These are phyloP conservation scores for Penicillium psychrosexuale DNA, from an alignment of 2,329 filamentous ascomycete species.

Conservation along the genomic window DNA sequence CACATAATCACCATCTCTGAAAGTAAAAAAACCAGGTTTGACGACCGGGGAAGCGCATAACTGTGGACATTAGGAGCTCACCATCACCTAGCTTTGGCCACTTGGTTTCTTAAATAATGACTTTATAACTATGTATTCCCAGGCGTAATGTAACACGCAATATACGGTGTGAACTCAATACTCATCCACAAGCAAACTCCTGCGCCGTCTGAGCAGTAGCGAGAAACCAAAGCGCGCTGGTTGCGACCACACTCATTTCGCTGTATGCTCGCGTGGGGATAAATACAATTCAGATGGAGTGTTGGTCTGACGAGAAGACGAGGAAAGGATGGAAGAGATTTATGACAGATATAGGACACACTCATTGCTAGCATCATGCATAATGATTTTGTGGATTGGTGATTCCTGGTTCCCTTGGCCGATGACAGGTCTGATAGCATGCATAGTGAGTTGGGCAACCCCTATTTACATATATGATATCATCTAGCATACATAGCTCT, in stretches of 20 bases:
- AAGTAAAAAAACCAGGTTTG: not conserved
- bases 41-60: not conserved
- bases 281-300: not conserved
- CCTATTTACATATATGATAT: not conserved
- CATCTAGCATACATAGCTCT: not conserved
- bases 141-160: not conserved
- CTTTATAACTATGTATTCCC: not conserved
- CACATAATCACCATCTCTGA: no score
- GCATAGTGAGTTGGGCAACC: not conserved
- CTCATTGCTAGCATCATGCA: conserved; percentile 6
- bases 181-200: not conserved
- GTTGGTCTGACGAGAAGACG: not conserved
- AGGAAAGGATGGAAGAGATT: not conserved
- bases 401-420: not conserved
- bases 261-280: not conserved
- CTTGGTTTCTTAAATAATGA: not conserved
- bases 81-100: not conserved
- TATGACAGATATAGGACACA: not conserved
- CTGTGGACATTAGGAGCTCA: not conserved
- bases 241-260: not conserved
- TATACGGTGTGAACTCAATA: not conserved
- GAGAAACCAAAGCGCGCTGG: not conserved
- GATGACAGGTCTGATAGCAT: not conserved
- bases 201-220: no score
- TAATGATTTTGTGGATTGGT: not conserved